A percentile compares a stretch with the other conserved stretches of the same genome.
Conservation (phyloP, 2,329 filamentous ascomycete genomes). For the Grosmannia clavigera region DNA sequence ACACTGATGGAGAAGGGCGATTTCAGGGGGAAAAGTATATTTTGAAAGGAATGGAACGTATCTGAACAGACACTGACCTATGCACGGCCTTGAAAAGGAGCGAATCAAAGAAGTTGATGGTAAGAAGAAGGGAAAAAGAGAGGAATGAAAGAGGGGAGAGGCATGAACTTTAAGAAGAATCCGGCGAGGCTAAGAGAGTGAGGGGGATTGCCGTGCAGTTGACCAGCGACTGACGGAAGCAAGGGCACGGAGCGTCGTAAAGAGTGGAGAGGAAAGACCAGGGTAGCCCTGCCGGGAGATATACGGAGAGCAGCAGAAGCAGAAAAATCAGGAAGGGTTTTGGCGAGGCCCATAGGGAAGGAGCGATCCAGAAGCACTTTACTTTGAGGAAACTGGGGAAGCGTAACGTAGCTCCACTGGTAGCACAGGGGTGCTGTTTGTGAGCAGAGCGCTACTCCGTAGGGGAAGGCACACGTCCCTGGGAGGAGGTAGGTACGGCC, state of each 20-base stretch:
- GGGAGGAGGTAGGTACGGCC: background rate
- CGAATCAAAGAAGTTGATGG: conserved; percentile 5
- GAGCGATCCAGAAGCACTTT: background rate
- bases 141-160: background rate
- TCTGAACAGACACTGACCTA: conserved; percentile 9
- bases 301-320: background rate
- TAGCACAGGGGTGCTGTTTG: background rate
- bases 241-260: background rate
- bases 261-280: background rate
- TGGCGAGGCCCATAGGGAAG: background rate
- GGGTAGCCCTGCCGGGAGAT: background rate
- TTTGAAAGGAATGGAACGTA: conserved; percentile 8
- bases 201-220: background rate
- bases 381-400: conserved; percentile 1
- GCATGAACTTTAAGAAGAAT: background rate
- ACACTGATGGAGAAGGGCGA: background rate
- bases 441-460: too few species aligned
- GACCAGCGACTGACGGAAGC: background rate
- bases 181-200: background rate
- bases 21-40: background rate
- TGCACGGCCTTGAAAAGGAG: conserved; percentile 6
- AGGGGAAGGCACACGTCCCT: background rate
- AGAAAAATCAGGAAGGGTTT: background rate
- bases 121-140: background rate
- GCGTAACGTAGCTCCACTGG: background rate